phyloP scores from a whole-genome alignment of 2,329 filamentous ascomycete genomes.

The Fusarium sp. region DNA sequence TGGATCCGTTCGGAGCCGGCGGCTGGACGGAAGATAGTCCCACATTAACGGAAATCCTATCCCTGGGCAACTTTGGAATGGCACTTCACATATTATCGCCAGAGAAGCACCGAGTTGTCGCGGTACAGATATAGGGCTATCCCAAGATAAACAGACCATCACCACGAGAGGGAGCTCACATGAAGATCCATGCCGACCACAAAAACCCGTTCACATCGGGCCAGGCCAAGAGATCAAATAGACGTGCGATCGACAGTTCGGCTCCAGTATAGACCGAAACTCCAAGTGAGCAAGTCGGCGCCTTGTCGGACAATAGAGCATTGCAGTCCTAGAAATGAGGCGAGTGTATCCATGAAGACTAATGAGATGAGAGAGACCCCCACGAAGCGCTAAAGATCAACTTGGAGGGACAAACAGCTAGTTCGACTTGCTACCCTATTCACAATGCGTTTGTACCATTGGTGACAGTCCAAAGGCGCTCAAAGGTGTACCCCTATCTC shows the following conservation, averaged over 20 bases:
- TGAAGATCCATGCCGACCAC: conserved; percentile 32
- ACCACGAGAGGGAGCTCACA: background rate
- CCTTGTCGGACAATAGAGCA: background rate
- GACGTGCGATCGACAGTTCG: background rate
- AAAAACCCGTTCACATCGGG: background rate
- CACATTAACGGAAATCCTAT: conserved; percentile 5
- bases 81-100: conserved; percentile 12
- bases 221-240: background rate
- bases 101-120: conserved; percentile 14
- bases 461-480: background rate
- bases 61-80: conserved; percentile 24
- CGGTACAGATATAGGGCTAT: background rate
- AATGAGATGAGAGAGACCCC: background rate
- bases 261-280: background rate
- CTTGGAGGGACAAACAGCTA: background rate
- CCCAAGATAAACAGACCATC: background rate
- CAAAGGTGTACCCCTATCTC: background rate
- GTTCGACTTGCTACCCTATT: background rate
- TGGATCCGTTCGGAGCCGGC: background rate
- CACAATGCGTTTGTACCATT: background rate
- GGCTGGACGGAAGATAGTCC: background rate
- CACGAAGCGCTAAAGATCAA: background rate
- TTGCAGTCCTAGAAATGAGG: background rate
- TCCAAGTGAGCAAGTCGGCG: background rate
- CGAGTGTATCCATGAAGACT: background rate